Base-by-base conservation (phyloP, 371 early-diverging fungal genomes). In the Mucor racemosus region DNA sequence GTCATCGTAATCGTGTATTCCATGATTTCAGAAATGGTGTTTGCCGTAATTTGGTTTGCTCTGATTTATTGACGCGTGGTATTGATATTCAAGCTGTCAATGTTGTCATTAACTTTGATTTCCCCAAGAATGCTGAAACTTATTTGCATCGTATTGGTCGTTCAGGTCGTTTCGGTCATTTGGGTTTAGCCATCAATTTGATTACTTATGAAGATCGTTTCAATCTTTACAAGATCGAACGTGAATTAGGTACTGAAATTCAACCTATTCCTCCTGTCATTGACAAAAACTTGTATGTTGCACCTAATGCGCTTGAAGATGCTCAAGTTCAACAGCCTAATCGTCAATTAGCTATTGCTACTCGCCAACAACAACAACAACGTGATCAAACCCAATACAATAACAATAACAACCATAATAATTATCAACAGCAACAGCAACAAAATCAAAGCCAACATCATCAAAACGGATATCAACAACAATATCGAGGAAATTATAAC, bases 51-150 rank as follows among this genome's bases (percentile, higher is more conserved):
- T 81, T 99, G 38, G 98, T 99, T 39, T 96, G 97, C 80, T 94
- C 98, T 48, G 85, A 99, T 85, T 83, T 99, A 62, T 81, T 99
- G 65, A 97, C 99, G 4, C 91, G 99, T 71, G 99, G 99, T 84
- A 99, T 99, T 72, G 99, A 99, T 84, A 99, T 99, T 74, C 98
- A 98, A 79, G 96, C 95, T 26, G 98, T 99, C 55, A 99, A 99
- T 82, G 96, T 99, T 11, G 99, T 99, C 55, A 99, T 99, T 86
- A 99, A 99, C 89, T 99, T 98, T 91, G 99, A 99, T 81, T 97
- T 99, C 76, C 99, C 99, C 64, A 94, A 96, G 80, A 97, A 95
- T 66, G 94, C 99, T 33, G 99, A 99, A 77, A 98, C 99, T 5
- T 99, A 99, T 76, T 86, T 99, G 41, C 99, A 99, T 85, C 94